Conservation (phyloP, 331 rosid species). For the Malus hybrid region DNA sequence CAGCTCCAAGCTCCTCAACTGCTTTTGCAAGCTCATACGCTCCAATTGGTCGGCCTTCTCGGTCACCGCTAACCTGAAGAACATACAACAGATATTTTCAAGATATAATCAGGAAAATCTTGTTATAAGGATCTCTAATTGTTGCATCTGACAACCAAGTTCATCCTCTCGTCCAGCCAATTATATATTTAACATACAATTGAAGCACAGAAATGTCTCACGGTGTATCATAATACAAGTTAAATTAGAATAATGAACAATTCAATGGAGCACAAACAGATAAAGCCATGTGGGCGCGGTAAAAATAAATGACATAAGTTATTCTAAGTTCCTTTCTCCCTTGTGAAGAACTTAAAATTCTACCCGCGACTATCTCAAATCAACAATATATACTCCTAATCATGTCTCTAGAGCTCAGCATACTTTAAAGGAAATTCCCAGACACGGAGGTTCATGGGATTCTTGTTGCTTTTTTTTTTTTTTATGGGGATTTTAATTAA, state of each 20-base stretch:
- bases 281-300: background rate
- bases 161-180: background rate
- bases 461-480: background rate
- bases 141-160: background rate
- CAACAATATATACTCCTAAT: background rate
- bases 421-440: background rate
- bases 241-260: background rate
- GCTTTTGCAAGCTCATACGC: slow-evolving; percentile 92
- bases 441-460: background rate
- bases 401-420: background rate
- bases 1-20: slow-evolving; percentile 93
- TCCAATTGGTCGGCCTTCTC: slow-evolving; percentile 86
- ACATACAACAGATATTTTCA: slow-evolving; percentile 8
- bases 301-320: background rate
- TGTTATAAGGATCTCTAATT: slow-evolving; percentile 6
- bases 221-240: background rate
- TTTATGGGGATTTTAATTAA: background rate
- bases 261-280: background rate
- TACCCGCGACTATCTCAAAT: background rate
- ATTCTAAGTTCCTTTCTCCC: background rate
- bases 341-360: background rate
- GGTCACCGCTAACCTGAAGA: slow-evolving; percentile 69
- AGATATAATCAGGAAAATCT: background rate
- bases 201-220: background rate
- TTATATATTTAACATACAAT: background rate